Evolutionary conservation across 2,329 filamentous ascomycete species (phyloP), one percentile per base, ranked within the genome.

Genomic region (Ophiostoma quercus): DNA sequence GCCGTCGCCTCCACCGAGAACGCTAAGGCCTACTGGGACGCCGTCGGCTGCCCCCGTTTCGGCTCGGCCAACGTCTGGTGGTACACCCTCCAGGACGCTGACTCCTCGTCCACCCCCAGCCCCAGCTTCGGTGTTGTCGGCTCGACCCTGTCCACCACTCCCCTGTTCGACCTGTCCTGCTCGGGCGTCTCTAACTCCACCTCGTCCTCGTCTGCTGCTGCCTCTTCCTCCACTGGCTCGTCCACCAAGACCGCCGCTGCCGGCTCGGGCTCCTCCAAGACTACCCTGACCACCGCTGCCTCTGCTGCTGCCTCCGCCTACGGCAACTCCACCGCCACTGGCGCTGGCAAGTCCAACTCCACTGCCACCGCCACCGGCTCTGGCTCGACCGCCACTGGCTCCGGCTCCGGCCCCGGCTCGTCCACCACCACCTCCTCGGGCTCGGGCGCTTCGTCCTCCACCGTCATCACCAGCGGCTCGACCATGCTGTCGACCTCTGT

Each of bases 21-120:
- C 77, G 92, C 93, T 62, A 84, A 91, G 82, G 85, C 79, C n/a
- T 97, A 87, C 85, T 96, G 92, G 90, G 84, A 91, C 74, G 82
- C 90, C 65, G 90, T 94, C 68, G 91, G 88, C 68, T 96, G 92
- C 84, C 82, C 85, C 69, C 79, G 89, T 71, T 88, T 92, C 72
- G 87, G 85, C 75, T 84, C 83, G 67, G 82, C 81, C 75, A 89
- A 89, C 77, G 85, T 88, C 71, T 94, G 88, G 86, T 94, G 91
- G 89, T 92, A 89, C 81, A 91, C 87, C 67, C 85, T 94, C 34
- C 87, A 91, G 77, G 91, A 94, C 74, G 82, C 86, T 62, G 81
- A 81, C 57, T 84, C 84, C n/a, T 84, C 84, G 22, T 81, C 79
- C 67, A 84, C 84, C 3, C 87, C 89, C 43, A 85, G 82, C 79